Base-by-base conservation (phyloP, 495 filamentous ascomycete genomes). In the Amphirosellinia nigrospora region DNA sequence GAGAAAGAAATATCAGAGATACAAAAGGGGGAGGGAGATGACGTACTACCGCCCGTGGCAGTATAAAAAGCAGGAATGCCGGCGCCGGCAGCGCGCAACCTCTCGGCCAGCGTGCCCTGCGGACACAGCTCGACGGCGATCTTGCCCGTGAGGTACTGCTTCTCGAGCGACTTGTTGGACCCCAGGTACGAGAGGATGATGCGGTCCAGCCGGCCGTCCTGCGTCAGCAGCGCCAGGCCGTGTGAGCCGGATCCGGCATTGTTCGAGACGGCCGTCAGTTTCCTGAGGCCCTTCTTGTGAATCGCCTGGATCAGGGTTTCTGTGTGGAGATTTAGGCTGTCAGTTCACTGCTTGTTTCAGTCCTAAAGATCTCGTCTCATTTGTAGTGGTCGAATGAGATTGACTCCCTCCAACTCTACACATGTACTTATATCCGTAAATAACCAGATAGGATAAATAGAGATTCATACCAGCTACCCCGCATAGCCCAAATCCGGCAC, bases 1-100 rank as follows among this genome's bases (percentile, higher is more conserved):
- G 7, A 36, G 59, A 30, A 1, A 16, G 26, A 30, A 6, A 16
- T 16, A 16, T 11, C 4, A 5, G 1, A 43, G 8, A 6, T n/a
- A 2, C 0, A 28, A 2, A 15, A 7, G 50, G 7, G 16, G 7
- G 39, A 48, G 39, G 36, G 9, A 38, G 39, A 23, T n/a, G 21
- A 81, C 82, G 65, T 78, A 84, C 83, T 79, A 6, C 87, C 84
- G 7, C 88, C 89, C 6, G 89, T 89, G 1, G 88, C 88, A 0
- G 89, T 91, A 72, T 85, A 91, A 71, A 91, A 91, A 1, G 88
- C 89, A 19, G 89, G 89, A 23, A 91, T 89, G 1, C 89, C 89
- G n/a, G 88, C 87, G 11, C 89, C 89, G 0, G 87, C 89, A 4
- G 88, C 88, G 13, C 88, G 74, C 66, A 89, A 81, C 71, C 87